Evolutionary conservation across 305 asterid genomes (phyloP).

Genomic region (Fraxinus platypoda): DNA sequence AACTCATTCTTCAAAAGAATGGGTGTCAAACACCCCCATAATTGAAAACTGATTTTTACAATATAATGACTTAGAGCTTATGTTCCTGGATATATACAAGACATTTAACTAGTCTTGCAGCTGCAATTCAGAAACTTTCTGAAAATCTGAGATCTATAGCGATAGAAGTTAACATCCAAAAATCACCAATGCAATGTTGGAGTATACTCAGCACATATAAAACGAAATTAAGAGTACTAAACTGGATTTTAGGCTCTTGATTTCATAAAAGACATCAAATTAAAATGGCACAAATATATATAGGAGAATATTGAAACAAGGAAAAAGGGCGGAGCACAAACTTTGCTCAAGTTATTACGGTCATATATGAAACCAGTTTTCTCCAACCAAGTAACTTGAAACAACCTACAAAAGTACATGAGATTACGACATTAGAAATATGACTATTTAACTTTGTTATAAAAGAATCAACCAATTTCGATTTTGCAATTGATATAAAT

Average conservation of each 20-base stretch:
- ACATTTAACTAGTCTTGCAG: neutral
- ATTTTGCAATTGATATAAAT: neutral
- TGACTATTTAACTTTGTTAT: constrained; percentile 5
- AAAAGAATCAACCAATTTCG: constrained; percentile 10
- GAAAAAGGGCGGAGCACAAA: constrained; percentile 50
- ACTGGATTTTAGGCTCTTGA: neutral
- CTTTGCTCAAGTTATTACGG: constrained; percentile 62
- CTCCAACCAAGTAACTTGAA: constrained; percentile 82
- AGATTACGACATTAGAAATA: constrained; percentile 29
- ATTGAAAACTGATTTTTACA: neutral
- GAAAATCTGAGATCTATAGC: neutral
- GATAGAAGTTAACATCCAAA: constrained; percentile 11
- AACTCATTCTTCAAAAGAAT: too few species aligned
- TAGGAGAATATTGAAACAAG: constrained; percentile 13
- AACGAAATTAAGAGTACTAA: neutral
- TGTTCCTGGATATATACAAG: neutral
- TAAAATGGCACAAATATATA: constrained; percentile 17
- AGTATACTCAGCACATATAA: neutral
- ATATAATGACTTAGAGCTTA: neutral
- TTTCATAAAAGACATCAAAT: neutral
- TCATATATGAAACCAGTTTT: constrained; percentile 80
- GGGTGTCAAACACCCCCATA: too few species aligned
- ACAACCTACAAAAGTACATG: constrained; percentile 70
- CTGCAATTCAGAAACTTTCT: neutral
- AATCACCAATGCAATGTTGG: neutral